A percentile compares a stretch with the other conserved stretches of the same genome.
phyloP scores from a whole-genome alignment of 2,329 filamentous ascomycete species.

The Cyphellophora attinorum region DNA sequence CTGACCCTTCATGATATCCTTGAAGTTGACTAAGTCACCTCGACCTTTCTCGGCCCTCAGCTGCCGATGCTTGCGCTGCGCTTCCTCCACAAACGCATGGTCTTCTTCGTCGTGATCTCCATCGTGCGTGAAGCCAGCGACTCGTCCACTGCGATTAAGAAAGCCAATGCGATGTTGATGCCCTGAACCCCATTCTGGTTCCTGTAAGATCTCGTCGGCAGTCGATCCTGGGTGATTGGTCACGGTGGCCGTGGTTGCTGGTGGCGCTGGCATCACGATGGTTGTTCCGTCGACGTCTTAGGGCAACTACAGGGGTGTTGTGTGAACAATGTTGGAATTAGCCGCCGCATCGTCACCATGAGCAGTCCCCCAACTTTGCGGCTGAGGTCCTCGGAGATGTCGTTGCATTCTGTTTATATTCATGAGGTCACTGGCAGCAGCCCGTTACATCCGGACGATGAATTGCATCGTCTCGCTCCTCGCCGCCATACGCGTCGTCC shows the following conservation, averaged over 20 bases:
- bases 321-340: not conserved
- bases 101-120: slow-evolving; percentile 20
- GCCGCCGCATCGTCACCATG: no score
- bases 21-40: slow-evolving; percentile 20
- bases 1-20: slow-evolving; percentile 21
- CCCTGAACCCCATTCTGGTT: slow-evolving; percentile 32
- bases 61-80: slow-evolving; percentile 19
- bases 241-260: not conserved
- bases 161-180: slow-evolving; percentile 33
- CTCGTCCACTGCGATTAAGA: slow-evolving; percentile 26
- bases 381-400: not conserved
- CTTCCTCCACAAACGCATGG: slow-evolving; percentile 18
- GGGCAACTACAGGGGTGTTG: not conserved
- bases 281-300: not conserved
- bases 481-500: no score
- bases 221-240: slow-evolving; percentile 29
- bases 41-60: slow-evolving; percentile 19
- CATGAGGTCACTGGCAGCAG: not conserved
- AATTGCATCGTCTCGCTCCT: no score
- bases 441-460: not conserved
- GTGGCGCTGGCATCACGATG: slow-evolving; percentile 1
- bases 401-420: not conserved
- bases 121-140: slow-evolving; percentile 30
- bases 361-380: no score
- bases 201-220: slow-evolving; percentile 29